Percentiles rank a stretch among this genome's conserved stretches.
phyloP scores from a whole-genome alignment of 208 protist species.

The Crithidia sp. region DNA sequence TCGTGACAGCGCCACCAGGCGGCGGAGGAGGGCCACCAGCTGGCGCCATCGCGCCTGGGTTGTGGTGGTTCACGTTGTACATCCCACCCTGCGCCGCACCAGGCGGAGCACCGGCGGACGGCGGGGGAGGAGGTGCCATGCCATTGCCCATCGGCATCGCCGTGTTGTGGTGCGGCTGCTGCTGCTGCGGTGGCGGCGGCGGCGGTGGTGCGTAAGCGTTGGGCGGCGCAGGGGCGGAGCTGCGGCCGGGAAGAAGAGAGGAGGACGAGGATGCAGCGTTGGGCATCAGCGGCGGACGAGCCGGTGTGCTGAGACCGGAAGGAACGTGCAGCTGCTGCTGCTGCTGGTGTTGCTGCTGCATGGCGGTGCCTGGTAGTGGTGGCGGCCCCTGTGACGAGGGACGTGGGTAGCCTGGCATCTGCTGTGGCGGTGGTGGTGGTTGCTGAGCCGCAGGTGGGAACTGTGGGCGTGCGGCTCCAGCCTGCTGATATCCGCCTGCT shows the following conservation, averaged over 20 bases:
- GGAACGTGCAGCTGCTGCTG: not conserved
- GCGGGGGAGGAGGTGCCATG: not conserved
- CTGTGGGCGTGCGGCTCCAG: not conserved
- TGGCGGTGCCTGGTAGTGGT: not conserved
- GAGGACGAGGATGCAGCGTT: constrained; percentile 6
- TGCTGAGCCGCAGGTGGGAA: not conserved
- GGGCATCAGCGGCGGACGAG: constrained; percentile 18
- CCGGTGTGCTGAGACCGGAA: not conserved
- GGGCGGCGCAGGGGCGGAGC: not conserved
- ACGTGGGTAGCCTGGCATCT: not conserved
- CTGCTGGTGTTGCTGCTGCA: not conserved
- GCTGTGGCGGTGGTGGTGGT: not conserved
- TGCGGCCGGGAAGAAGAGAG: constrained; percentile 5
- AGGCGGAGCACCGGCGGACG: not conserved
- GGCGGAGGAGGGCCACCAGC: not conserved
- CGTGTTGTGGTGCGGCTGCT: not conserved
- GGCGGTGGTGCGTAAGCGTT: not conserved
- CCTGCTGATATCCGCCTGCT: not conserved
- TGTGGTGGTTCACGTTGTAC: constrained; percentile 20
- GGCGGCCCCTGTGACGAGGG: not conserved
- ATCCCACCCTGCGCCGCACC: not conserved
- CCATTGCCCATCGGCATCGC: not conserved
- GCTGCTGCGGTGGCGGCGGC: no score
- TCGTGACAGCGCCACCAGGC: not conserved
- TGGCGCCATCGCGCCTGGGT: constrained; percentile 2